Evolutionary conservation across 768 basidiomycete genomes (phyloP).

Genomic region (Gymnopilus junonius): DNA sequence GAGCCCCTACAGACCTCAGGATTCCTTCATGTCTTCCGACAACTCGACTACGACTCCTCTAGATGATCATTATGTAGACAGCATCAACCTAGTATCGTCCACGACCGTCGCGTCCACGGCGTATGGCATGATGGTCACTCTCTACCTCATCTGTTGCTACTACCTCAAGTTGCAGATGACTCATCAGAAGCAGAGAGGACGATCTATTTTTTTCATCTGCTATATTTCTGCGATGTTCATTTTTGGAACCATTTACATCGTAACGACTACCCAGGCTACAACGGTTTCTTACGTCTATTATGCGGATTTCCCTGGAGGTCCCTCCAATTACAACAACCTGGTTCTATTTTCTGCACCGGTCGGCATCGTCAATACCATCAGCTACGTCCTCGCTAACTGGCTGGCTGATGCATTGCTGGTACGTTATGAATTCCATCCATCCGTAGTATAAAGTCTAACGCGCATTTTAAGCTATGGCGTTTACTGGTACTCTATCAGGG

Average conservation of each 20-base stretch:
- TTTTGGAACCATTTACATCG: constrained; percentile 11
- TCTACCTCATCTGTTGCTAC: constrained; percentile 14
- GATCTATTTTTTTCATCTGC: constrained; percentile 2
- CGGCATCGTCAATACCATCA: constrained; percentile 7
- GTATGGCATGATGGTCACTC: constrained; percentile 12
- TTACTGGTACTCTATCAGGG: constrained; percentile 1
- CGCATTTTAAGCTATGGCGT: not conserved
- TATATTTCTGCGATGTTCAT: constrained; percentile 16
- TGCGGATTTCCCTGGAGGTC: constrained; percentile 13
- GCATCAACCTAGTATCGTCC: constrained; percentile 10
- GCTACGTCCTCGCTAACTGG: constrained; percentile 15
- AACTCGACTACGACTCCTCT: not conserved
- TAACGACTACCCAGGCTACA: constrained; percentile 9
- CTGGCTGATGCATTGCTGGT: constrained; percentile 15
- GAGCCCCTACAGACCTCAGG: not conserved
- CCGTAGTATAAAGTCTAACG: not conserved
- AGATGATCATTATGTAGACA: constrained; percentile 6
- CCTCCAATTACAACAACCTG: constrained; percentile 11
- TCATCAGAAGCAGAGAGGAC: not conserved
- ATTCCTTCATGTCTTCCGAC: constrained; percentile 4
- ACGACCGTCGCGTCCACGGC: constrained; percentile 12
- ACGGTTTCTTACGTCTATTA: constrained; percentile 11
- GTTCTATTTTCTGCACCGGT: constrained; percentile 9
- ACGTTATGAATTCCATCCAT: not conserved
- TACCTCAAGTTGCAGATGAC: constrained; percentile 9